Base-by-base conservation (phyloP, 805 yeast genomes). In the Candida nonsorbophila region DNA sequence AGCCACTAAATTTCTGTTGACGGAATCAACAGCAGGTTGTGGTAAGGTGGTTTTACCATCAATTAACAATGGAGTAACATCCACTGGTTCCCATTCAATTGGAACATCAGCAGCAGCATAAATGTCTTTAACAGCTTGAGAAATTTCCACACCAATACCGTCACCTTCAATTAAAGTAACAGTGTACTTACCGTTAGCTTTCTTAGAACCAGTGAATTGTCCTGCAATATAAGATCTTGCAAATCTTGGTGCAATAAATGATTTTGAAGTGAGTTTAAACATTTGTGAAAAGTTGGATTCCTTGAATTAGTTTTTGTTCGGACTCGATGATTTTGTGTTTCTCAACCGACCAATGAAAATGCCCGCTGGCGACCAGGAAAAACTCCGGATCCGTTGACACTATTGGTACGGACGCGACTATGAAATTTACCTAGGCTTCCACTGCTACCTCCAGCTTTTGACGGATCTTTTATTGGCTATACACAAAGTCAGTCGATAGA, bases 81-180 rank as follows among this genome's bases (percentile, higher is more conserved):
- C 97, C 48, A 88, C 95, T 26, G 83, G 79, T 65, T 90, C 95
- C 97, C 97, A 92, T 53, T 84, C 90, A 50, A 92, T 80, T 44
- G 99, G 99, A 30, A 88, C 95, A 33, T 84, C 65, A 30, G 97
- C 98, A 45, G 97, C 97, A 29, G 79, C 68, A 68, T 86, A 92
- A 52, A 92, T 90, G 43, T 82, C 76, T 71, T 88, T 84, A 45
- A 92, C 97, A 29, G 97, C 84, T 51, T 84, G 77, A 44, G 97
- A 83, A 58, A 92, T 92, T 65, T 92, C 98, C 29, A 80, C 74
- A 49, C 98, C 98, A 28, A 81, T 74, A 52, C 97, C 97, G 47
- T 90, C 87, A 73, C 98, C 98, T 67, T 88, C 97, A 50, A 92
- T 90, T 69, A 92, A 72, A 25, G 98, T 90, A 41, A 92, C 98